Percentiles rank a stretch among this genome's conserved stretches.
phyloP scores from a whole-genome alignment of 2,329 filamentous ascomycete species.

The Aciculosporium take region DNA sequence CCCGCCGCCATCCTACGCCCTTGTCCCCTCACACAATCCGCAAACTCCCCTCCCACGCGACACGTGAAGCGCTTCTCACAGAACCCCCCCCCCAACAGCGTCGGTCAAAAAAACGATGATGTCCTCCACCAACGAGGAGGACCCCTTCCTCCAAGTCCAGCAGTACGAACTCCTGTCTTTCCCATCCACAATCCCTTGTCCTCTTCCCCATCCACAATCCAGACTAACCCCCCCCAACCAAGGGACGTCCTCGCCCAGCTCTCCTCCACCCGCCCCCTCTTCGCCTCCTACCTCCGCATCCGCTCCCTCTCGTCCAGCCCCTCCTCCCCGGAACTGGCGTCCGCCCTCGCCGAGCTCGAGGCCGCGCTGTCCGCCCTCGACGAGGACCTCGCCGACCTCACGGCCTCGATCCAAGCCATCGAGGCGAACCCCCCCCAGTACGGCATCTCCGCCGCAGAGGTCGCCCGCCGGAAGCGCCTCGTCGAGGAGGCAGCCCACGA shows the following conservation, averaged over 20 bases:
- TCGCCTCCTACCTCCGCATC: constrained; percentile 91
- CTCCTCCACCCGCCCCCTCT: constrained; percentile 66
- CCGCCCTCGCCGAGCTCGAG: constrained; percentile 57
- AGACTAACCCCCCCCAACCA: constrained; percentile 1
- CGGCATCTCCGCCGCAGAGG: constrained; percentile 71
- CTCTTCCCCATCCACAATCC: not conserved
- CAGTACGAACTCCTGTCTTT: constrained; percentile 32
- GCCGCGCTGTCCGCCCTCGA: constrained; percentile 51
- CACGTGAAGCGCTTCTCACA: not conserved
- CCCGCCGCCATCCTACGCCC: too few relatives aligned
- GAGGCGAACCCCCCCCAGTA: constrained; percentile 79
- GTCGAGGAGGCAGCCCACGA: constrained; percentile 84
- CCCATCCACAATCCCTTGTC: not conserved
- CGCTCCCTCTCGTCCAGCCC: constrained; percentile 64
- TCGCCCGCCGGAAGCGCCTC: constrained; percentile 63
- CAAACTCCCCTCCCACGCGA: not conserved
- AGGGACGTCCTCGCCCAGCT: constrained; percentile 85
- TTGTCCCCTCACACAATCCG: not conserved
- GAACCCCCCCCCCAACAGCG: not conserved
- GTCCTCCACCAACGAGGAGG: constrained; percentile 52
- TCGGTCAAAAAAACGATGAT: too few relatives aligned
- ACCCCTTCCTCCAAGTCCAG: constrained; percentile 60
- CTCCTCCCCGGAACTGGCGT: constrained; percentile 70
- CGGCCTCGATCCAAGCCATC: constrained; percentile 73
- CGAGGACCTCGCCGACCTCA: constrained; percentile 78